Percentiles rank a stretch among this genome's conserved stretches.
phyloP scores from a whole-genome alignment of 2,329 filamentous ascomycete genomes.

The Aspergillus ibericus region DNA sequence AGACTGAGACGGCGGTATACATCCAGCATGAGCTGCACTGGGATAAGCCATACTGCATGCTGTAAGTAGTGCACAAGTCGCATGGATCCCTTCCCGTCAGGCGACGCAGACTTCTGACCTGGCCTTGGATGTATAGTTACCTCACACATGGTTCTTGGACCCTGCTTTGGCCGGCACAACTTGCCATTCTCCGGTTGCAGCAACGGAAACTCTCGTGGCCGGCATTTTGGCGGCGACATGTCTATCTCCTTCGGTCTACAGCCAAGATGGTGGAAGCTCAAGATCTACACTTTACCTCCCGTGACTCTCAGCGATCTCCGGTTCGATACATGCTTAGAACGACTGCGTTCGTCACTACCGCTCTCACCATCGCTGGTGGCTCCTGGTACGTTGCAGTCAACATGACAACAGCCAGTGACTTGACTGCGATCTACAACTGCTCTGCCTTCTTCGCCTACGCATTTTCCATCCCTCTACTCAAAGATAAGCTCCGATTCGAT shows the following conservation, averaged over 20 bases:
- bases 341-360: conserved; percentile 78
- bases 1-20: conserved; percentile 94
- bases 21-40: conserved; percentile 90
- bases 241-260: conserved; percentile 63
- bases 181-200: conserved; percentile 76
- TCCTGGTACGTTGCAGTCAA: conserved; percentile 96
- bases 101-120: not conserved
- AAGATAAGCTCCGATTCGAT: conserved; percentile 77
- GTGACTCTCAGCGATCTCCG: conserved; percentile 48
- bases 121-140: conserved; percentile 51
- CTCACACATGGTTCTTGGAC: conserved; percentile 94
- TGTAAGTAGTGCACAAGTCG: conserved; percentile 55
- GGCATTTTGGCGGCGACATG: conserved; percentile 78
- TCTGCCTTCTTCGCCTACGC: conserved; percentile 98
- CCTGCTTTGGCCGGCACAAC: conserved; percentile 81
- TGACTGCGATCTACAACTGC: conserved; percentile 99
- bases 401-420: conserved; percentile 85
- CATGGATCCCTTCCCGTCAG: not conserved
- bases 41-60: conserved; percentile 99
- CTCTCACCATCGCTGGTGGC: conserved; percentile 84
- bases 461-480: conserved; percentile 86
- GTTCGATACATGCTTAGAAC: conserved; percentile 74
- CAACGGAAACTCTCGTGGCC: conserved; percentile 77
- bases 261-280: conserved; percentile 84
- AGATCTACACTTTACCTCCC: conserved; percentile 62